These are phyloP conservation scores for Metschnikowia borealis DNA, from an alignment of 805 yeast genomes.

Conservation along the genomic window DNA sequence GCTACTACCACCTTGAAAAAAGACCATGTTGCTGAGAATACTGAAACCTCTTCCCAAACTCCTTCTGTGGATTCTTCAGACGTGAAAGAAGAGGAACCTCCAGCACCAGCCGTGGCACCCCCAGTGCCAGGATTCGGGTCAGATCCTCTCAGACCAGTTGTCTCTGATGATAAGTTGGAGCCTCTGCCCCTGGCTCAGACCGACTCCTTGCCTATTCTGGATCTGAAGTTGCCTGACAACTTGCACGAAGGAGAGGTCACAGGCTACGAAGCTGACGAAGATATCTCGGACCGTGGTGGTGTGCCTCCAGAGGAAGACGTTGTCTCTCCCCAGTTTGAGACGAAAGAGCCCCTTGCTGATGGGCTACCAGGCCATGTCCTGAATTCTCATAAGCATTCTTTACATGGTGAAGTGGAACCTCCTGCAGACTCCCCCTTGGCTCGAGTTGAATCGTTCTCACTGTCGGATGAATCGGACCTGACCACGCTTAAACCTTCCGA, in stretches of 20 bases:
- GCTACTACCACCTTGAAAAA: neutral
- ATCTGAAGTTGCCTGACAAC: neutral
- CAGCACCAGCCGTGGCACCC: neutral
- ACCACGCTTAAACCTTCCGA: neutral
- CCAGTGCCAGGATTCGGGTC: neutral
- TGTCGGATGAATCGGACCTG: slow-evolving; percentile 2
- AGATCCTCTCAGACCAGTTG: neutral
- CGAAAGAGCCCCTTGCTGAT: neutral
- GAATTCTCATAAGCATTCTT: neutral
- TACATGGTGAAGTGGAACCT: slow-evolving; percentile 6
- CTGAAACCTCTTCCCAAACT: neutral
- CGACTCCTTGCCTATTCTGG: neutral
- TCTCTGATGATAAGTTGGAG: neutral
- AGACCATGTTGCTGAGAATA: neutral
- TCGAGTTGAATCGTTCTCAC: slow-evolving; percentile 2
- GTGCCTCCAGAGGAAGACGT: slow-evolving; percentile 2
- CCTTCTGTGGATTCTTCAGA: neutral
- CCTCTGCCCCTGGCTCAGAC: neutral
- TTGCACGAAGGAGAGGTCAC: slow-evolving; percentile 33
- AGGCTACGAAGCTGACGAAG: slow-evolving; percentile 72
- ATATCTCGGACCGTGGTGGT: slow-evolving; percentile 29
- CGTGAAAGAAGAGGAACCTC: neutral
- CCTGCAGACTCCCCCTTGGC: slow-evolving; percentile 10
- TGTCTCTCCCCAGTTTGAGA: neutral
- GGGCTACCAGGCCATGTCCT: neutral